A percentile compares a stretch with the other conserved stretches of the same genome.
Evolutionary conservation across 1,284 basidiomycete genomes (phyloP).

Genomic region (Termitomyces sp.): DNA sequence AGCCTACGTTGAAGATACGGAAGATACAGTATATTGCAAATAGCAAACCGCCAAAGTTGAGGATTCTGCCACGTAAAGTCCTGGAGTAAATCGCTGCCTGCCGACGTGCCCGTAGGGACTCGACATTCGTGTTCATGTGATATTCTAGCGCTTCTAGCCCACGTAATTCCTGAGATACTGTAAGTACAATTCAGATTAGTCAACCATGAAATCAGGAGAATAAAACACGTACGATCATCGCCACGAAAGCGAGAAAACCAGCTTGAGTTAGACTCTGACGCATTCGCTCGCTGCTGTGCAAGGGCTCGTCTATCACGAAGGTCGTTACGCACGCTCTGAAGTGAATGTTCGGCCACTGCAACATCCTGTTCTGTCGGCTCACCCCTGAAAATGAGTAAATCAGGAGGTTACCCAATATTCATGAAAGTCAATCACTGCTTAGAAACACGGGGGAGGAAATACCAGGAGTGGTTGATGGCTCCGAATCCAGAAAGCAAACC

Average conservation of each 20-base stretch:
- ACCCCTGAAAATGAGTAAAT: slow-evolving; percentile 19
- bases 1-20: slow-evolving; percentile 59
- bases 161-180: slow-evolving; percentile 47
- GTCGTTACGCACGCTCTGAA: slow-evolving; percentile 50
- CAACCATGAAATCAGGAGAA: neutral
- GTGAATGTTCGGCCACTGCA: slow-evolving; percentile 42
- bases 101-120: slow-evolving; percentile 44
- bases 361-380: slow-evolving; percentile 48
- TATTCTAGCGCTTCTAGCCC: slow-evolving; percentile 65
- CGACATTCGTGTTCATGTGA: slow-evolving; percentile 60
- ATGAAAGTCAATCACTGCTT: slow-evolving; percentile 17
- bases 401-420: neutral
- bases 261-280: slow-evolving; percentile 24
- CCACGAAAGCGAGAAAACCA: slow-evolving; percentile 50
- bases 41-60: slow-evolving; percentile 42
- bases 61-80: slow-evolving; percentile 52
- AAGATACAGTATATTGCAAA: slow-evolving; percentile 69
- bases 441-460: slow-evolving; percentile 31
- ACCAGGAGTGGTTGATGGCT: slow-evolving; percentile 63
- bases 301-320: slow-evolving; percentile 36
- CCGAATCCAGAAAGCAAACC: slow-evolving; percentile 73
- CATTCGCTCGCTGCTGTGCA: slow-evolving; percentile 30
- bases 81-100: slow-evolving; percentile 45
- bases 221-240: slow-evolving; percentile 37
- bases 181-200: slow-evolving; percentile 10